Evolutionary conservation across 345 rosid genomes (phyloP).

Genomic region (Salix purpurea): DNA sequence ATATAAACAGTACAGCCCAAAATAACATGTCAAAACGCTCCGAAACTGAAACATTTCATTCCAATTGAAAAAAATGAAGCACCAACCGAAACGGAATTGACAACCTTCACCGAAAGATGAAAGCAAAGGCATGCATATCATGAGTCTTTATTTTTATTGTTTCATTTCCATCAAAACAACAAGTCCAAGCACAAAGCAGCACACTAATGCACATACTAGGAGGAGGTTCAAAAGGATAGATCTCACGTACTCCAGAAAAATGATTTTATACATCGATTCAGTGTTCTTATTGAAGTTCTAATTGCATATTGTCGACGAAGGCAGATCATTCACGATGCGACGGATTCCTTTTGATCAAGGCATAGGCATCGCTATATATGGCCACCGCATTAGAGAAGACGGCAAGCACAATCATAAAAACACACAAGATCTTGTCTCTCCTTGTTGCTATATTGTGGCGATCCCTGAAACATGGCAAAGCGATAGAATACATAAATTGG

Average conservation of each 20-base stretch:
- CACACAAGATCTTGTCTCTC: constrained; percentile 55
- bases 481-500: background rate
- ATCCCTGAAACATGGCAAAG: constrained; percentile 48
- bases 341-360: constrained; percentile 44
- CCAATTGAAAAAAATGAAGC: too few relatives aligned
- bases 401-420: constrained; percentile 70
- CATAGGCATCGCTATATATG: constrained; percentile 70
- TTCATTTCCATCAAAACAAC: background rate
- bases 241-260: background rate
- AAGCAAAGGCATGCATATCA: too few relatives aligned
- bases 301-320: background rate
- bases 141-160: background rate
- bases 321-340: constrained; percentile 22
- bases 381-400: constrained; percentile 72
- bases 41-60: too few relatives aligned
- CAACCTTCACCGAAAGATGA: background rate
- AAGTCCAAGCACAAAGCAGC: constrained; percentile 13
- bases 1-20: too few relatives aligned
- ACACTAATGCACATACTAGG: constrained; percentile 4
- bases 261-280: constrained; percentile 13
- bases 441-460: constrained; percentile 63
- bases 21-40: too few relatives aligned
- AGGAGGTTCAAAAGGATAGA: background rate
- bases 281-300: constrained; percentile 12
- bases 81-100: background rate